Conservation (phyloP, 1,139 yeast genomes). For the Candida neerlandica region DNA sequence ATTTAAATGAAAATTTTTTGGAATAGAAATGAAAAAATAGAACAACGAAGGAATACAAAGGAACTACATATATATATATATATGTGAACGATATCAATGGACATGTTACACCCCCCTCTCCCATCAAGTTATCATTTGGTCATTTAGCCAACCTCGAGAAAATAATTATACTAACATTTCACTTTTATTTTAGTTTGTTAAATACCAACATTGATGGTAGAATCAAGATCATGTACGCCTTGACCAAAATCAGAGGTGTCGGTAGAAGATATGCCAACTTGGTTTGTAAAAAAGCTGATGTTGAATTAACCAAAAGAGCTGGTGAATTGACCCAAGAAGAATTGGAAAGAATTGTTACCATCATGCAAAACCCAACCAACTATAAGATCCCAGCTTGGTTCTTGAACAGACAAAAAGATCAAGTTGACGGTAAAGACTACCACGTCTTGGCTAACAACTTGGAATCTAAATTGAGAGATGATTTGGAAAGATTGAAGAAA, state of each 20-base stretch:
- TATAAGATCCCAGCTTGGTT: conserved; percentile 99
- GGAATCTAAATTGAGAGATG: conserved; percentile 99
- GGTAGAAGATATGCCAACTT: conserved; percentile 99
- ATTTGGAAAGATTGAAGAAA: conserved; percentile 99
- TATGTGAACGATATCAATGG: neutral
- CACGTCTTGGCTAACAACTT: conserved; percentile 98
- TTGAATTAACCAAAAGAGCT: conserved; percentile 97
- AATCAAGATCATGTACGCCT: conserved; percentile 99
- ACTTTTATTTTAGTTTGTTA: conserved; percentile 72
- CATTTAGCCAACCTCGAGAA: too few species aligned
- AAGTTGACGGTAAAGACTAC: conserved; percentile 98
- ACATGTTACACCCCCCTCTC: too few species aligned
- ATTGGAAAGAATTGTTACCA: conserved; percentile 99
- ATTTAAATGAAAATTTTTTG: too few species aligned
- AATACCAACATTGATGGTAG: conserved; percentile 99
- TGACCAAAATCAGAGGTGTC: conserved; percentile 99
- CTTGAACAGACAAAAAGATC: conserved; percentile 99
- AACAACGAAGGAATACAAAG: neutral
- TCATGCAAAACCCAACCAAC: conserved; percentile 99
- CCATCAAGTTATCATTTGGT: too few species aligned
- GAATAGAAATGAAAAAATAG: neutral
- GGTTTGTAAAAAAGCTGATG: conserved; percentile 99
- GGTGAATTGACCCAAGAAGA: conserved; percentile 99
- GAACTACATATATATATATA: neutral
- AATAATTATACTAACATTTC: conserved; percentile 1